Base-by-base conservation (phyloP, 306 rosid genomes). In the Mucuna pruriens region DNA sequence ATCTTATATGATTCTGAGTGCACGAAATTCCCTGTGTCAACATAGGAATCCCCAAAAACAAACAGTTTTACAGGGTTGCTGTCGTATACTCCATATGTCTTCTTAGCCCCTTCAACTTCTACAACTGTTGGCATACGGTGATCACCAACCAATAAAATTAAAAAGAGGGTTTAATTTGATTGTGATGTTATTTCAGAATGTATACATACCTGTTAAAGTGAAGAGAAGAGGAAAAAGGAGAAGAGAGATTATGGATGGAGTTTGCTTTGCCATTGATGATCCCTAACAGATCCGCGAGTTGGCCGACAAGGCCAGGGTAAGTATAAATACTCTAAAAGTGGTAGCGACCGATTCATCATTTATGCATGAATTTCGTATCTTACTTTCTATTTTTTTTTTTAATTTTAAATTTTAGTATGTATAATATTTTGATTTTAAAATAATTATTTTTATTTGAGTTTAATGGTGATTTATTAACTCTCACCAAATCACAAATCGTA, bases 11-110 rank as follows among this genome's bases (percentile, higher is more conserved):
- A 78, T 31, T 8, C 19, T 3, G 84, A 60, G 11, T 75, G 19
- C n/a, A 31, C 12, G 29, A 64, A 82, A 48, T 92, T 92, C 0
- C 97, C 91, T 0, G 88, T 87, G 49, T 90, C 94, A 5, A 51
- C 91, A 7, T 88, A 90, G 0, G 92, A 90, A 36, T 87, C 92
- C 29, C 94, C 91, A 26, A 90, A 89, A 3, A 89, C 91, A 49
- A 90, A 90, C 44, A 89, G 80, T 45, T 80, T 86, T 7, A 5
- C 38, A 13, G 40, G 6, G 57, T 26, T 71, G 3, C 0, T 49
- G 44, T 66, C 6, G 1, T 9, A 19, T 4, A 55, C 23, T 5
- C 77, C 71, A 55, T 29, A 20, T 31, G 81, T 15, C 40, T 58
- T 33, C 54, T 63, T 72, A 2, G 83, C 69, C 34, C 83, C 83